These are phyloP conservation scores for Trichomonascaceae sp. DNA, from an alignment of 1,139 yeast genomes.

Conservation along the genomic window DNA sequence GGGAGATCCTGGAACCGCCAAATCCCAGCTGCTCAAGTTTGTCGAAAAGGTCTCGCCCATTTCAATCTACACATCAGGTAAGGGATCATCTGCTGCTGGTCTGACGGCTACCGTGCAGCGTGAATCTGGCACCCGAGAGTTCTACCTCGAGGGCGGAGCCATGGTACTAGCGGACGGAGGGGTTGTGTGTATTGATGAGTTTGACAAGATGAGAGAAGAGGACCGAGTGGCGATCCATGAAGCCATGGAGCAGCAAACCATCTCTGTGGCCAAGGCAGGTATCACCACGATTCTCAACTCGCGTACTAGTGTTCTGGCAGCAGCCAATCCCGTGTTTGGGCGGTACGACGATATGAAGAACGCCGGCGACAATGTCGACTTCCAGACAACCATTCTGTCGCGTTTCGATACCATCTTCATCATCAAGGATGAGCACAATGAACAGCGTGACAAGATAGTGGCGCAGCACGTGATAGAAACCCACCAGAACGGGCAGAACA, in stretches of 20 bases:
- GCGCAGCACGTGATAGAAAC: slow-evolving; percentile 94
- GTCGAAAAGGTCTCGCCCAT: slow-evolving; percentile 94
- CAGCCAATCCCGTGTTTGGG: slow-evolving; percentile 96
- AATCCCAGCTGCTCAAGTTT: slow-evolving; percentile 86
- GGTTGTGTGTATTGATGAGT: slow-evolving; percentile 97
- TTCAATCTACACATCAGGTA: slow-evolving; percentile 93
- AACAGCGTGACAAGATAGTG: slow-evolving; percentile 70
- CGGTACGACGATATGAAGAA: slow-evolving; percentile 91
- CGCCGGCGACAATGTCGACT: slow-evolving; percentile 96
- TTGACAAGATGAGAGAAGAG: slow-evolving; percentile 98
- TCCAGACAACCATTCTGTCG: slow-evolving; percentile 91
- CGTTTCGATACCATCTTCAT: slow-evolving; percentile 98
- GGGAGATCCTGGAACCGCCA: slow-evolving; percentile 99
- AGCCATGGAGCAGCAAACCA: slow-evolving; percentile 99
- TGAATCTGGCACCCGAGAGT: slow-evolving; percentile 77
- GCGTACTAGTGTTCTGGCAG: slow-evolving; percentile 91
- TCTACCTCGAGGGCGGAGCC: slow-evolving; percentile 97
- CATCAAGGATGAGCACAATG: slow-evolving; percentile 90
- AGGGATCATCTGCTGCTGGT: slow-evolving; percentile 99
- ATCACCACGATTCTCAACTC: slow-evolving; percentile 92
- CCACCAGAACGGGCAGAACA: slow-evolving; percentile 79
- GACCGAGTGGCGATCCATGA: slow-evolving; percentile 98
- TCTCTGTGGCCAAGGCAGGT: slow-evolving; percentile 98
- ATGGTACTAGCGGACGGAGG: slow-evolving; percentile 99
- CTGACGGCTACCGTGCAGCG: slow-evolving; percentile 95